A percentile compares a stretch with the other conserved stretches of the same genome.
Evolutionary conservation across 2,329 filamentous ascomycete genomes (phyloP).

Genomic region (Aspergillus sp.): DNA sequence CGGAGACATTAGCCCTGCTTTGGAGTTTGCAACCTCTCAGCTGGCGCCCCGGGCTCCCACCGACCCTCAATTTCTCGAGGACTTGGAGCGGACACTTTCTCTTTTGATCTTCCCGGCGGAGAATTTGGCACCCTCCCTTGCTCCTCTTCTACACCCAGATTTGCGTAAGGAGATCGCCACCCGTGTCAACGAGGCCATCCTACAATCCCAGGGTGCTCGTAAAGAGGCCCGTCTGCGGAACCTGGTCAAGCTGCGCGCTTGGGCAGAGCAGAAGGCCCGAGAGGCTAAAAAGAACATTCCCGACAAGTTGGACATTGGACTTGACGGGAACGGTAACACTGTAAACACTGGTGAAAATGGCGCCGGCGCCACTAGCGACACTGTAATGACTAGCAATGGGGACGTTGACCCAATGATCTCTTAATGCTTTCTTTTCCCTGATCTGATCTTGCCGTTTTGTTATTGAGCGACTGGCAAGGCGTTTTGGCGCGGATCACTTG

Average conservation of each 20-base stretch:
- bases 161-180: conserved; percentile 78
- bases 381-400: conserved; percentile 36
- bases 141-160: conserved; percentile 68
- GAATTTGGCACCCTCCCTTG: conserved; percentile 66
- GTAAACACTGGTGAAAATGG: conserved; percentile 20
- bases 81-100: conserved; percentile 88
- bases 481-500: conserved; percentile 8
- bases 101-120: conserved; percentile 83
- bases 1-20: conserved; percentile 68
- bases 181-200: conserved; percentile 80
- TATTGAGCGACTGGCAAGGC: conserved; percentile 10
- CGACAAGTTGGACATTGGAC: conserved; percentile 39
- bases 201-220: conserved; percentile 63
- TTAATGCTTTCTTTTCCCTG: conserved; percentile 12
- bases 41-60: conserved; percentile 80
- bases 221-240: conserved; percentile 76
- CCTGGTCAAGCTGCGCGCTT: conserved; percentile 73
- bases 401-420: conserved; percentile 37
- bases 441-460: background rate
- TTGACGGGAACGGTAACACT: conserved; percentile 28
- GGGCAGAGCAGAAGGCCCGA: conserved; percentile 63
- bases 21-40: conserved; percentile 81
- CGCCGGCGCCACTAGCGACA: conserved; percentile 28
- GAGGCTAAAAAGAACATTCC: conserved; percentile 42
- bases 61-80: conserved; percentile 72